phyloP scores from a whole-genome alignment of 768 basidiomycete genomes.

The Russula abietina region DNA sequence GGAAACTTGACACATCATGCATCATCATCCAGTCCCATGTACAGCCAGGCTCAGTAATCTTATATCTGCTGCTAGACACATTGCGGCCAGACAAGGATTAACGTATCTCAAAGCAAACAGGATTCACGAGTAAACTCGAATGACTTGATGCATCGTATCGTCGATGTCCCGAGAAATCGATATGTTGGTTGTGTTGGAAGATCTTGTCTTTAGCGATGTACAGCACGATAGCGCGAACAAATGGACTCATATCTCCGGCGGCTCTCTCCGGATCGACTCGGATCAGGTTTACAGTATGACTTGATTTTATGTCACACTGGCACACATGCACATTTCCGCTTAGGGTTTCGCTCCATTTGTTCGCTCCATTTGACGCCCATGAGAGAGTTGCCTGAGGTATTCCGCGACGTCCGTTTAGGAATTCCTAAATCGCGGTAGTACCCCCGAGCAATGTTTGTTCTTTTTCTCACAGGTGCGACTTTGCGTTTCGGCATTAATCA shows the following conservation, averaged over 20 bases:
- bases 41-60: too few species aligned
- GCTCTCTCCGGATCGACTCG: neutral
- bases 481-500: neutral
- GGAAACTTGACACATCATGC: too few species aligned
- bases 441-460: neutral
- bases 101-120: neutral
- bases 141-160: neutral
- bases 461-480: neutral
- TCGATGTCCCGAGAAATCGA: neutral
- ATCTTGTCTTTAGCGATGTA: neutral
- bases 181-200: neutral
- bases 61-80: neutral
- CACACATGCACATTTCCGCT: neutral
- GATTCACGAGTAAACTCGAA: neutral
- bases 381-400: neutral
- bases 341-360: too few species aligned
- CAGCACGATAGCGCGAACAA: neutral
- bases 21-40: too few species aligned
- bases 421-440: neutral
- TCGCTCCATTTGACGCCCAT: neutral
- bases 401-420: neutral
- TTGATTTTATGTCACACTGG: too few species aligned
- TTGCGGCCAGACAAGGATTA: slow-evolving; percentile 4
- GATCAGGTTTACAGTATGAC: too few species aligned
- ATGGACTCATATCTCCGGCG: neutral